phyloP scores from a whole-genome alignment of 164 flowering plant genomes.

The Chloranthus sessilifolius region DNA sequence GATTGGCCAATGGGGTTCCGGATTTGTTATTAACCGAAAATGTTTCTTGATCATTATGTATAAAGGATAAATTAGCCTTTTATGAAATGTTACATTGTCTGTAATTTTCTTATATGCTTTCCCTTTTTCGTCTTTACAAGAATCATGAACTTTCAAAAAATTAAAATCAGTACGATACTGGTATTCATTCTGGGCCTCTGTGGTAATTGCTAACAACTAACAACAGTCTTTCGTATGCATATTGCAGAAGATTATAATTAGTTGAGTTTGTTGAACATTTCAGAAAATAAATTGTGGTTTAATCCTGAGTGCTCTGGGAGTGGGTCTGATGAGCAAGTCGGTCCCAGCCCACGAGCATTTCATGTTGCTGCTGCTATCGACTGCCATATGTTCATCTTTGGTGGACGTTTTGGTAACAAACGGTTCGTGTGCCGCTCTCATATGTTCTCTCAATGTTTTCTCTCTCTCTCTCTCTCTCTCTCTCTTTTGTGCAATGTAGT shows the following conservation, averaged over 20 bases:
- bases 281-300: conserved; percentile 92
- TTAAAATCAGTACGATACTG: too few relatives aligned
- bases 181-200: too few relatives aligned
- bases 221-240: background rate
- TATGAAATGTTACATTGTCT: too few relatives aligned
- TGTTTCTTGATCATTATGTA: too few relatives aligned
- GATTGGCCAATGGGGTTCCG: too few relatives aligned
- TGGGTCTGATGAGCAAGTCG: conserved; percentile 78
- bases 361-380: conserved; percentile 86
- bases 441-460: background rate
- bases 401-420: conserved; percentile 79
- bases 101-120: too few relatives aligned
- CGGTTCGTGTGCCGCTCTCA: conserved; percentile 39
- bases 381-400: conserved; percentile 94
- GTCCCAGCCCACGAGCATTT: conserved; percentile 90
- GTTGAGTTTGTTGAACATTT: conserved; percentile 14
- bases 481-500: conserved; percentile 2
- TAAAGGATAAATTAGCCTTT: too few relatives aligned
- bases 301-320: conserved; percentile 92
- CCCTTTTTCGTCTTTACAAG: too few relatives aligned
- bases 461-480: background rate
- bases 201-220: too few relatives aligned
- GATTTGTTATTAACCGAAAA: too few relatives aligned
- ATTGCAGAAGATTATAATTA: too few relatives aligned
- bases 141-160: too few relatives aligned